Conservation (phyloP, 2,329 filamentous ascomycete genomes). For the Cladobotryum mycophilum region DNA sequence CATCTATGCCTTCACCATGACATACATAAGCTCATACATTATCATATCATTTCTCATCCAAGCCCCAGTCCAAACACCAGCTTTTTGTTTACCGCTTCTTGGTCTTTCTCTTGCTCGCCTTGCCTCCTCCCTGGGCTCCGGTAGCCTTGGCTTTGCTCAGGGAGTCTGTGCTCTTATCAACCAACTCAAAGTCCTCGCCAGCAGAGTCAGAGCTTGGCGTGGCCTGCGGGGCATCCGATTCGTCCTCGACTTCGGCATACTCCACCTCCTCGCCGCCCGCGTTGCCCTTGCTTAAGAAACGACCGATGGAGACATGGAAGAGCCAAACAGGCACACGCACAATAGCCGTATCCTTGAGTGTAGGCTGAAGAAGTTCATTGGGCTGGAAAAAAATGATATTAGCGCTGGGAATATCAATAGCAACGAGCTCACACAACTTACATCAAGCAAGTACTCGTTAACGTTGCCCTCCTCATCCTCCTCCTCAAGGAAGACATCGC, state of each 20-base stretch:
- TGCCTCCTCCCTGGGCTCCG: constrained; percentile 38
- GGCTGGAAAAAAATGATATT: constrained; percentile 44
- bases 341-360: constrained; percentile 75
- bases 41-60: not conserved
- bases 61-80: not conserved
- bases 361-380: constrained; percentile 72
- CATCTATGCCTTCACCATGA: no score
- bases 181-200: constrained; percentile 55
- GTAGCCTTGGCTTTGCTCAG: constrained; percentile 46
- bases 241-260: constrained; percentile 36
- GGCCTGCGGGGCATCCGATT: constrained; percentile 44
- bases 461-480: constrained; percentile 78
- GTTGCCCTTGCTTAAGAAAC: constrained; percentile 38
- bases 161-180: constrained; percentile 55
- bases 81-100: constrained; percentile 20
- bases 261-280: constrained; percentile 30
- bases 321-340: constrained; percentile 70
- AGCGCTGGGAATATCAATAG: not conserved
- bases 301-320: constrained; percentile 52
- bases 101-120: constrained; percentile 47
- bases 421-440: constrained; percentile 42
- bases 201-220: constrained; percentile 53
- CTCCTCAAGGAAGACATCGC: constrained; percentile 93
- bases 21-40: not conserved
- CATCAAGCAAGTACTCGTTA: constrained; percentile 80